Evolutionary conservation across 306 rosid species (phyloP).

Genomic region (Cotoneaster glaucophyllus): DNA sequence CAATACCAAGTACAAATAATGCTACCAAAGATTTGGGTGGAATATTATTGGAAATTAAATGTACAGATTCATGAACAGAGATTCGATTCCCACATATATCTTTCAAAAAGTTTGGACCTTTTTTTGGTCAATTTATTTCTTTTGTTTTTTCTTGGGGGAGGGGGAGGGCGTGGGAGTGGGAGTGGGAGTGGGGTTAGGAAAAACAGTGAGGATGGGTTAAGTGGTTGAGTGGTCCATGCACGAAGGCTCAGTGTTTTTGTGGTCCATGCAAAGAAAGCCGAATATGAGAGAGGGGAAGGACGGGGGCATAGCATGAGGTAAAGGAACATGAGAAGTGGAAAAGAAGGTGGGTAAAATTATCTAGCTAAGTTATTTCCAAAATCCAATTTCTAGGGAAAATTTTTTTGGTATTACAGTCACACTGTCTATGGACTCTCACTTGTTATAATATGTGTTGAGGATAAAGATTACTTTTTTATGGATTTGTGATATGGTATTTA

Average conservation of each 20-base stretch:
- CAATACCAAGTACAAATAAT: neutral
- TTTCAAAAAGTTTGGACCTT: neutral
- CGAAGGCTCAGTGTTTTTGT: slow-evolving; percentile 46
- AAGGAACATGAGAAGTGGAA: neutral
- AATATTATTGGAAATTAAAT: neutral
- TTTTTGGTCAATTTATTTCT: neutral
- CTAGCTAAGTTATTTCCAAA: neutral
- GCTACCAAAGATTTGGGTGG: neutral
- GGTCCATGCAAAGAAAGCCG: slow-evolving; percentile 64
- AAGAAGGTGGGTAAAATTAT: neutral
- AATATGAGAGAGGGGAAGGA: neutral
- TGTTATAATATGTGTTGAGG: neutral
- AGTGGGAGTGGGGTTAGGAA: slow-evolving; percentile 14
- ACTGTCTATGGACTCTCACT: no score
- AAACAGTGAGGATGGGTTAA: slow-evolving; percentile 19
- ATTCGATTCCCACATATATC: neutral
- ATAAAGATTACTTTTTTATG: no score
- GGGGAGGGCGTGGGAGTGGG: slow-evolving; percentile 20
- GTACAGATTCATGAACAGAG: neutral
- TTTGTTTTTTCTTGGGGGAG: slow-evolving; percentile 7
- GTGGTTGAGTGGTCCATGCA: slow-evolving; percentile 57
- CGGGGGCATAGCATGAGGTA: neutral
- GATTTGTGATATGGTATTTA: no score
- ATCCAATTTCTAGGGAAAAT: neutral
- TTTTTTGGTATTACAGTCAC: neutral